These are phyloP conservation scores for Phytophthora meadii DNA, from an alignment of 352 stramenopile species.

Conservation along the genomic window DNA sequence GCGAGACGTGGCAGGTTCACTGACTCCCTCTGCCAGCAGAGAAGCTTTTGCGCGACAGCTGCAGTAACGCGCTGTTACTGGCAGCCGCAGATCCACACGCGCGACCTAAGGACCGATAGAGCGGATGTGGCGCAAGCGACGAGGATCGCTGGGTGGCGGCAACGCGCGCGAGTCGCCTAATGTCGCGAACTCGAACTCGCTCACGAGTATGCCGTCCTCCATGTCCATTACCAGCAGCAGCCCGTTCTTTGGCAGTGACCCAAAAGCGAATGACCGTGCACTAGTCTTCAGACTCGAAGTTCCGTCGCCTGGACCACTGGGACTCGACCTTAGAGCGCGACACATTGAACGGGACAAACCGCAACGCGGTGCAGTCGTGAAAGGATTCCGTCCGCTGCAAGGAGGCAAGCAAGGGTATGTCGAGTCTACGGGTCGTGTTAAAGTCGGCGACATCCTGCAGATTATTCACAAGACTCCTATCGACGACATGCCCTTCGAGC, in stretches of 20 bases:
- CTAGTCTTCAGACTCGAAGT: conserved; percentile 83
- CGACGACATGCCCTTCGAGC: conserved; percentile 85
- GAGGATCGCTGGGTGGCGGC: conserved; percentile 52
- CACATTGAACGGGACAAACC: conserved; percentile 80
- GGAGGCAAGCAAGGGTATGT: conserved; percentile 67
- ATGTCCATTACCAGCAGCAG: conserved; percentile 51
- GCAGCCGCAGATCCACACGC: background rate
- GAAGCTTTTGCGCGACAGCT: conserved; percentile 2
- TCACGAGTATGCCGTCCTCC: conserved; percentile 46
- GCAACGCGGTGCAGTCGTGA: conserved; percentile 79
- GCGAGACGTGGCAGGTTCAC: conserved; percentile 5
- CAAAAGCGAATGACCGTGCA: conserved; percentile 56
- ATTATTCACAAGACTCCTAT: conserved; percentile 81
- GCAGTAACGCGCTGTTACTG: background rate
- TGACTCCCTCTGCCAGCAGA: conserved; percentile 30
- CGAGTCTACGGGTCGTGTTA: conserved; percentile 77
- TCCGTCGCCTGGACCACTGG: conserved; percentile 67
- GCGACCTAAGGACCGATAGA: background rate
- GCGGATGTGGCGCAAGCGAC: conserved; percentile 65
- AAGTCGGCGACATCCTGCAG: conserved; percentile 80
- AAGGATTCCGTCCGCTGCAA: conserved; percentile 73
- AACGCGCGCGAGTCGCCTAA: conserved; percentile 44
- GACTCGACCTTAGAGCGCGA: conserved; percentile 73
- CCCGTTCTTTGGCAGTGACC: conserved; percentile 68
- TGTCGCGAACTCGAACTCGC: conserved; percentile 42